Conservation (phyloP, 2,329 filamentous ascomycete species). For the Aspergillus pseudoviridinutans region DNA sequence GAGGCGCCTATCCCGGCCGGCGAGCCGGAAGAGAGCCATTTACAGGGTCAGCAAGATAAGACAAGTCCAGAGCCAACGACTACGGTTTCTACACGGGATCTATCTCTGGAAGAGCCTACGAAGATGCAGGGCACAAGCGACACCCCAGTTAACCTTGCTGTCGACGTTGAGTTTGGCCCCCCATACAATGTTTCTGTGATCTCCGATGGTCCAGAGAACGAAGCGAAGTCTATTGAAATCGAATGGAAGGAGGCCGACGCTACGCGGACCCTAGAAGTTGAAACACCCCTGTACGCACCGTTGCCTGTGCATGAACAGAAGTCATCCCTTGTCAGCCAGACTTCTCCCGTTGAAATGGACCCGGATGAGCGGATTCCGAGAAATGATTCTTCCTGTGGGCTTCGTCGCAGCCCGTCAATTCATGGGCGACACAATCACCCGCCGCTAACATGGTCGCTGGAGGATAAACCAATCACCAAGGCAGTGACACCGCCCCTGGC, state of each 20-base stretch:
- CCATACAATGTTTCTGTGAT: slow-evolving; percentile 15
- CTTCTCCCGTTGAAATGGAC: slow-evolving; percentile 21
- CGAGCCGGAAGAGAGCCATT: slow-evolving; percentile 36
- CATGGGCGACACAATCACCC: slow-evolving; percentile 31
- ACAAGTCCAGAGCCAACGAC: slow-evolving; percentile 1
- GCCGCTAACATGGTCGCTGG: slow-evolving; percentile 26
- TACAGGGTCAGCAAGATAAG: slow-evolving; percentile 7
- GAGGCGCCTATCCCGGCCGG: slow-evolving; percentile 40
- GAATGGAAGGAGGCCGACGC: slow-evolving; percentile 5
- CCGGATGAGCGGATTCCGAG: slow-evolving; percentile 5
- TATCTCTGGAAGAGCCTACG: slow-evolving; percentile 3
- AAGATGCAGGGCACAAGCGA: slow-evolving; percentile 6
- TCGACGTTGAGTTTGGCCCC: slow-evolving; percentile 12
- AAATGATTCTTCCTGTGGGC: slow-evolving; percentile 20
- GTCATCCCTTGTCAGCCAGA: slow-evolving; percentile 45
- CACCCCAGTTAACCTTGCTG: slow-evolving; percentile 6
- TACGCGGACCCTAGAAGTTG: not conserved
- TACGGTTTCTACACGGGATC: slow-evolving; percentile 3
- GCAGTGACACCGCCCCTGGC: slow-evolving; percentile 24
- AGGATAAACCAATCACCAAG: slow-evolving; percentile 19
- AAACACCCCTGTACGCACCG: slow-evolving; percentile 17
- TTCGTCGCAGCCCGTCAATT: slow-evolving; percentile 36
- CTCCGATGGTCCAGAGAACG: slow-evolving; percentile 4
- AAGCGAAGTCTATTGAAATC: slow-evolving; percentile 4
- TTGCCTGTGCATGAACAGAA: slow-evolving; percentile 37